Evolutionary conservation across 257 asterid species (phyloP).

Genomic region (Apocynum venetum): DNA sequence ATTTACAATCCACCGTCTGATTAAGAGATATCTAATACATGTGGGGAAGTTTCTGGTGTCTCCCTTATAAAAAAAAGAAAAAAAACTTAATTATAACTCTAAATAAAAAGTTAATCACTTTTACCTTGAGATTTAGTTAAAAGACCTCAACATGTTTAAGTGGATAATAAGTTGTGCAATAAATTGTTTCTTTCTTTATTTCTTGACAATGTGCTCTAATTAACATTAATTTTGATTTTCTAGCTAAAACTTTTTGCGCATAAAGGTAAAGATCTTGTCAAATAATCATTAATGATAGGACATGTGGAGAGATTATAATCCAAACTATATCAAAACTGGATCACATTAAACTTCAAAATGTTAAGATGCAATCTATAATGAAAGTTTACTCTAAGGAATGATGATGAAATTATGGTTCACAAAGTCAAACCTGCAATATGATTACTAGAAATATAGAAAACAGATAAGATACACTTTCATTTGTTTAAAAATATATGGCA

Average conservation of each 20-base stretch:
- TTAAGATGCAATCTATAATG: background rate
- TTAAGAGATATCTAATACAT: too few species aligned
- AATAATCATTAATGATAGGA: background rate
- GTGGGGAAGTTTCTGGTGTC: too few species aligned
- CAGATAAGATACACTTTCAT: too few species aligned
- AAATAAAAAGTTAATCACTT: too few species aligned
- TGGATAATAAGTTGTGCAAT: background rate
- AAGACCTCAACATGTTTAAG: background rate
- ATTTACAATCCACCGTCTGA: too few species aligned
- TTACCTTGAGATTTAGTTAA: too few species aligned
- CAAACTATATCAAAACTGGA: background rate
- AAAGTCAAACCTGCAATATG: background rate
- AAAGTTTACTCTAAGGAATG: background rate
- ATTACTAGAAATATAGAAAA: background rate
- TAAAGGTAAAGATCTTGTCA: background rate
- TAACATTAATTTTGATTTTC: background rate
- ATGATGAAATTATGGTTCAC: background rate
- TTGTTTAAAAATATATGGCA: too few species aligned
- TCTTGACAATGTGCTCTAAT: background rate
- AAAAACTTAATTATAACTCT: too few species aligned
- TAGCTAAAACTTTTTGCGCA: background rate
- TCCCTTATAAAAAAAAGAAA: too few species aligned
- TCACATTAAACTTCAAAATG: background rate
- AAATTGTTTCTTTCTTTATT: background rate
- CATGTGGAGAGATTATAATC: constrained; percentile 3